Evolutionary conservation across 768 basidiomycete species (phyloP).

Genomic region (Neoboletus brunneissimus): DNA sequence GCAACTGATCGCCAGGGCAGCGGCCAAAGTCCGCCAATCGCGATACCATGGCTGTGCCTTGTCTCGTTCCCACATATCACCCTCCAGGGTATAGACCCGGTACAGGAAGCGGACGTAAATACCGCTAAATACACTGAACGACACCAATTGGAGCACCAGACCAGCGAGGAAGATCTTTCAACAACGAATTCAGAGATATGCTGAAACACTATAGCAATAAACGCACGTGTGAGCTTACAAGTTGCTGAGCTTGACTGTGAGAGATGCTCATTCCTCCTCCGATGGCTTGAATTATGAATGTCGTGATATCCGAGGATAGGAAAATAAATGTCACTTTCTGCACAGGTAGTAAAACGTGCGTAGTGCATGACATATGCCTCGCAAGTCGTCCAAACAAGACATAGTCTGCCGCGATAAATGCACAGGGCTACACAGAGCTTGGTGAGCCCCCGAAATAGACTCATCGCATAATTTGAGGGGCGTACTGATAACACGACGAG

Average conservation of each 20-base stretch:
- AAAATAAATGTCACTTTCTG: conserved; percentile 54
- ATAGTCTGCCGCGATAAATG: conserved; percentile 70
- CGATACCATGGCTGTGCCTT: conserved; percentile 42
- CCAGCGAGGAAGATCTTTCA: conserved; percentile 56
- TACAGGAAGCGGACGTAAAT: conserved; percentile 49
- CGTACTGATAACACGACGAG: conserved; percentile 56
- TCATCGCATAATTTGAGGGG: not conserved
- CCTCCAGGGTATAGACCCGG: conserved; percentile 39
- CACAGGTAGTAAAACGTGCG: conserved; percentile 49
- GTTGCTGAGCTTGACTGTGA: conserved; percentile 9
- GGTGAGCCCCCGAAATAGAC: conserved; percentile 10
- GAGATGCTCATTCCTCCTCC: conserved; percentile 7
- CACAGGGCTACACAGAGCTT: conserved; percentile 51
- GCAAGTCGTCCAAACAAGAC: conserved; percentile 63
- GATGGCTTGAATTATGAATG: conserved; percentile 61
- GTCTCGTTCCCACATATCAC: conserved; percentile 39
- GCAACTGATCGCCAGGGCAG: conserved; percentile 52
- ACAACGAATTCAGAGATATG: conserved; percentile 37
- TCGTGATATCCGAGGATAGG: conserved; percentile 59
- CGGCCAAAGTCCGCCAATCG: conserved; percentile 59
- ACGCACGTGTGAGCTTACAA: conserved; percentile 39
- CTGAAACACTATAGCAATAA: not conserved
- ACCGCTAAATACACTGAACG: conserved; percentile 47
- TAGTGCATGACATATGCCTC: conserved; percentile 42
- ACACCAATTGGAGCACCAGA: conserved; percentile 52